Conservation (phyloP, 2,329 filamentous ascomycete species). For the Trichoderma citrinoviride region DNA sequence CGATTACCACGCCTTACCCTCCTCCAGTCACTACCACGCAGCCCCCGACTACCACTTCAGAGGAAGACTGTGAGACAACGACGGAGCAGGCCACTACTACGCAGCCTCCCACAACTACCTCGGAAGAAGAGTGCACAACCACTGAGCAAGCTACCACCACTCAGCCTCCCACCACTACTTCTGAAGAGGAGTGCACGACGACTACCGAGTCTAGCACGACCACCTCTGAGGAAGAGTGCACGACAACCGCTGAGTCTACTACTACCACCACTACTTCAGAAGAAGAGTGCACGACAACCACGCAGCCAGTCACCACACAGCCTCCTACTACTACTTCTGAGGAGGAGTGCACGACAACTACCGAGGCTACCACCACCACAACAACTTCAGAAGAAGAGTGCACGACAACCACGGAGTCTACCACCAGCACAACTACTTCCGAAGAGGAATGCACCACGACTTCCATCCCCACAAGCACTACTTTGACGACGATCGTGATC, state of each 20-base stretch:
- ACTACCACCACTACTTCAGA: constrained; percentile 9
- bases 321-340: too few relatives aligned
- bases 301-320: too few relatives aligned
- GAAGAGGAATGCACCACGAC: neutral
- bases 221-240: neutral
- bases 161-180: neutral
- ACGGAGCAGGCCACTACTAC: neutral
- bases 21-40: neutral
- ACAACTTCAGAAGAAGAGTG: too few relatives aligned
- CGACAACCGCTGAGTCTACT: neutral
- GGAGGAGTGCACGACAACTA: constrained; percentile 5
- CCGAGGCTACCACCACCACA: neutral
- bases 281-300: too few relatives aligned
- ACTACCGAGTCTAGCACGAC: neutral
- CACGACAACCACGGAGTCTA: too few relatives aligned
- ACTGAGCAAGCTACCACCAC: neutral
- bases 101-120: neutral
- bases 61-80: neutral
- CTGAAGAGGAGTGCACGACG: neutral
- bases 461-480: constrained; percentile 2
- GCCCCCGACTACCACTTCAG: neutral
- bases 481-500: neutral
- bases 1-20: neutral
- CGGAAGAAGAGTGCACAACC: neutral
- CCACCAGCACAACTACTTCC: too few relatives aligned